Evolutionary conservation across 139 green algal genomes (phyloP).

Genomic region (Desmodesmus armatus): DNA sequence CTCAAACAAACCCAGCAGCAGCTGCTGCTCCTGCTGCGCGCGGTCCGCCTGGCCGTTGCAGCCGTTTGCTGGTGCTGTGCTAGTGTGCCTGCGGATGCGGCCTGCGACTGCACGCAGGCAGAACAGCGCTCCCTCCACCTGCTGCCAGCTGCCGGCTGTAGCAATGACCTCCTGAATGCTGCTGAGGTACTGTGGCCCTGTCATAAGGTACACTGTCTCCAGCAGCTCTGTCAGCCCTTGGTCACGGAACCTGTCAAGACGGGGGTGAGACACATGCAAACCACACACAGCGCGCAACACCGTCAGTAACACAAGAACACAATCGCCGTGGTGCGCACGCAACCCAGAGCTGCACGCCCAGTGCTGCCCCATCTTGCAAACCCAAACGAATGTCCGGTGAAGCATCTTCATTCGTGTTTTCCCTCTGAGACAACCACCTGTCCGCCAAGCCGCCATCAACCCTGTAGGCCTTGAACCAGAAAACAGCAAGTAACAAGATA

Average conservation of each 20-base stretch:
- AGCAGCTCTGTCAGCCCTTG: conserved; percentile 49
- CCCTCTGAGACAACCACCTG: no score
- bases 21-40: conserved; percentile 15
- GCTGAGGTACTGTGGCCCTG: conserved; percentile 55
- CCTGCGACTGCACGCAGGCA: conserved; percentile 45
- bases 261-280: no score
- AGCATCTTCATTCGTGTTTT: no score
- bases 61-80: no score
- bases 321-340: no score
- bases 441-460: no score
- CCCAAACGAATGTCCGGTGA: no score
- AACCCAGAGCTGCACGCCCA: no score
- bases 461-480: no score
- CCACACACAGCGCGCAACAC: no score
- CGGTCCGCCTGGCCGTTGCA: neutral
- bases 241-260: conserved; percentile 54
- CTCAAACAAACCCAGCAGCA: conserved; percentile 55
- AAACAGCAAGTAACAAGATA: neutral
- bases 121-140: conserved; percentile 71
- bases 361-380: no score
- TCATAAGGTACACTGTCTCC: conserved; percentile 55
- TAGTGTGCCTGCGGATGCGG: neutral
- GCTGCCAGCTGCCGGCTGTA: conserved; percentile 60
- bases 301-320: no score
- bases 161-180: conserved; percentile 43